Conservation (phyloP, 345 rosid species). For the Gossypium sturtianum region DNA sequence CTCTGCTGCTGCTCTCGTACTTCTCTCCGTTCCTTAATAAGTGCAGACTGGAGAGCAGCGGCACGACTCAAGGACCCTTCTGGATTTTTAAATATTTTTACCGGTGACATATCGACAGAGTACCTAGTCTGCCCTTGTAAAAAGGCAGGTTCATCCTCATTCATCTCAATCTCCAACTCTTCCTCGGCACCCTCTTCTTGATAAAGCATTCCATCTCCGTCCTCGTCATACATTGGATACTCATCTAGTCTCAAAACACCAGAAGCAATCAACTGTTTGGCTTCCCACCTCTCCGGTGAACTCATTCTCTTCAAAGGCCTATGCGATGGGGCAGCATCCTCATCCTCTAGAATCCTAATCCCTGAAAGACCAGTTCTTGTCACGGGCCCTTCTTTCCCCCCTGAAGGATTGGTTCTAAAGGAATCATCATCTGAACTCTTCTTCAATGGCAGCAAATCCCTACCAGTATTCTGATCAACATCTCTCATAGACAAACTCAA, state of each 20-base stretch:
- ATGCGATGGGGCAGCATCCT: slow-evolving; percentile 38
- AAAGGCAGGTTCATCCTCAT: slow-evolving; percentile 84
- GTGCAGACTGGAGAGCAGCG: slow-evolving; percentile 94
- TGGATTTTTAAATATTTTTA: slow-evolving; percentile 88
- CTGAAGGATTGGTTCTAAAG: slow-evolving; percentile 39
- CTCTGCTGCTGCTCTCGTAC: slow-evolving; percentile 80
- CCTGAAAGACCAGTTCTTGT: slow-evolving; percentile 56
- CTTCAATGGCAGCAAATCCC: slow-evolving; percentile 72
- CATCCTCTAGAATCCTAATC: slow-evolving; percentile 51
- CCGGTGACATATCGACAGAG: slow-evolving; percentile 76
- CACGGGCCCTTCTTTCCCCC: slow-evolving; percentile 40
- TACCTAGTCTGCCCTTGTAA: slow-evolving; percentile 72
- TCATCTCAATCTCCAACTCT: slow-evolving; percentile 88
- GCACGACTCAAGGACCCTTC: slow-evolving; percentile 92
- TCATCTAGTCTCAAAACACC: slow-evolving; percentile 57
- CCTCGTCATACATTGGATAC: slow-evolving; percentile 77
- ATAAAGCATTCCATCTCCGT: slow-evolving; percentile 74
- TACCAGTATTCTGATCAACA: slow-evolving; percentile 70
- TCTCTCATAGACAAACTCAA: slow-evolving; percentile 65
- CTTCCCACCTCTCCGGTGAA: slow-evolving; percentile 86
- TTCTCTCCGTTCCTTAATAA: slow-evolving; percentile 79
- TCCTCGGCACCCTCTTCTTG: slow-evolving; percentile 89
- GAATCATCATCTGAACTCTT: slow-evolving; percentile 41
- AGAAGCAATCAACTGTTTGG: slow-evolving; percentile 83
- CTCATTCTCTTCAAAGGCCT: slow-evolving; percentile 84